Evolutionary conservation across 345 rosid species (phyloP).

Genomic region (Syzygium aqueum): DNA sequence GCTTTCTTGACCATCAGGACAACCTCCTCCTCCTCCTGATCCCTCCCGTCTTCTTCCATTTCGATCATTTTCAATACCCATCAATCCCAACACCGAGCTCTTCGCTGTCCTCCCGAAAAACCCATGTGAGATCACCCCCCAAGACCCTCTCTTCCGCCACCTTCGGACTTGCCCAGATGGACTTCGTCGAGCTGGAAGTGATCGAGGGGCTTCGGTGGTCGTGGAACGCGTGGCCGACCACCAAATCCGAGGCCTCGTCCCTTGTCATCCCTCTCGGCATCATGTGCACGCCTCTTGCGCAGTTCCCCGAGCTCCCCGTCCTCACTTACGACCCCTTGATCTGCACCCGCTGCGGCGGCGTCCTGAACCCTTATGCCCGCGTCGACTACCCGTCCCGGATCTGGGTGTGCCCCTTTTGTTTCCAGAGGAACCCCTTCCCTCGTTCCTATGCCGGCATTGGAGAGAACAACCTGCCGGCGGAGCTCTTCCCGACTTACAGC

Average conservation of each 20-base stretch:
- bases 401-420: constrained; percentile 89
- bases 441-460: constrained; percentile 64
- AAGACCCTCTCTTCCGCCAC: background rate
- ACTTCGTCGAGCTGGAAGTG: constrained; percentile 78
- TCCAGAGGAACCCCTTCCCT: constrained; percentile 55
- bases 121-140: background rate
- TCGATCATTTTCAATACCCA: background rate
- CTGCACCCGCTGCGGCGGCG: constrained; percentile 63
- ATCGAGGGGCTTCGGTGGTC: constrained; percentile 95
- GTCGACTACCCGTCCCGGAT: constrained; percentile 80
- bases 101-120: background rate
- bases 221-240: constrained; percentile 95
- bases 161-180: constrained; percentile 22
- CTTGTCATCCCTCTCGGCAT: constrained; percentile 67
- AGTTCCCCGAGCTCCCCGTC: constrained; percentile 73
- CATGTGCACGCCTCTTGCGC: constrained; percentile 79
- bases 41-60: background rate
- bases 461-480: constrained; percentile 86
- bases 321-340: constrained; percentile 76
- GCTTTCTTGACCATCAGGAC: background rate
- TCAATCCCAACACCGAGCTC: background rate
- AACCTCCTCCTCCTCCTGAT: background rate
- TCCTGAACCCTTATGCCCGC: constrained; percentile 84
- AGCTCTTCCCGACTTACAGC: constrained; percentile 91
- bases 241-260: constrained; percentile 47